Percentiles rank a stretch among this genome's conserved stretches.
phyloP scores from a whole-genome alignment of 441 rosid genomes.

The Adansonia rubrostipa region DNA sequence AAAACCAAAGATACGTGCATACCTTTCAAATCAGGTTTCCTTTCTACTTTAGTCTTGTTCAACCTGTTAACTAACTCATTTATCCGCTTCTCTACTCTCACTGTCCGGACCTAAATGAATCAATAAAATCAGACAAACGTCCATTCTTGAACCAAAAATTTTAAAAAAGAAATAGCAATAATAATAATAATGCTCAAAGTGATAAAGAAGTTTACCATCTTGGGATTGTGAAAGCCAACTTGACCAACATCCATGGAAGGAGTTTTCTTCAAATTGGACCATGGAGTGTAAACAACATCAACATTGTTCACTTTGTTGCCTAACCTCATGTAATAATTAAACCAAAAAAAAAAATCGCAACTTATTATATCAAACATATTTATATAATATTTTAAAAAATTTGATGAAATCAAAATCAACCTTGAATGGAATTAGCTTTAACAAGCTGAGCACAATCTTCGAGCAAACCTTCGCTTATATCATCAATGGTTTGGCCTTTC shows the following conservation, averaged over 20 bases:
- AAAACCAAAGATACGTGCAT: conserved; percentile 15
- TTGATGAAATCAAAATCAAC: conserved; percentile 34
- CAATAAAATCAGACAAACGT: conserved; percentile 27
- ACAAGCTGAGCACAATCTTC: conserved; percentile 98
- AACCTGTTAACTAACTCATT: conserved; percentile 90
- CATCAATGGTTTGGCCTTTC: conserved; percentile 85
- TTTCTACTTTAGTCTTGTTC: conserved; percentile 90
- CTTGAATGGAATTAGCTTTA: conserved; percentile 98
- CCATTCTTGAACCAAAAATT: background rate
- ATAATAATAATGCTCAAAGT: background rate
- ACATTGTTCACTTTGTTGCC: conserved; percentile 93
- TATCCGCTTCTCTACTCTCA: conserved; percentile 88
- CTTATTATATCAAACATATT: background rate
- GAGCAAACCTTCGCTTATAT: conserved; percentile 76
- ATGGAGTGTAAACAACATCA: conserved; percentile 94
- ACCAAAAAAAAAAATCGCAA: background rate
- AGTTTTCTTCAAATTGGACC: conserved; percentile 94
- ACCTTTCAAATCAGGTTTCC: conserved; percentile 94
- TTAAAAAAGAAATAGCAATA: background rate
- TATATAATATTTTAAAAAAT: background rate
- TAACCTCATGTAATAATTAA: conserved; percentile 36
- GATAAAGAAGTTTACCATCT: conserved; percentile 55
- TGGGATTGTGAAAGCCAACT: conserved; percentile 88
- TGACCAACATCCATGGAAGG: conserved; percentile 99
- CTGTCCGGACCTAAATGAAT: conserved; percentile 70